These are phyloP conservation scores for Colletotrichum sp. DNA, from an alignment of 2,329 filamentous ascomycete species.

Conservation along the genomic window DNA sequence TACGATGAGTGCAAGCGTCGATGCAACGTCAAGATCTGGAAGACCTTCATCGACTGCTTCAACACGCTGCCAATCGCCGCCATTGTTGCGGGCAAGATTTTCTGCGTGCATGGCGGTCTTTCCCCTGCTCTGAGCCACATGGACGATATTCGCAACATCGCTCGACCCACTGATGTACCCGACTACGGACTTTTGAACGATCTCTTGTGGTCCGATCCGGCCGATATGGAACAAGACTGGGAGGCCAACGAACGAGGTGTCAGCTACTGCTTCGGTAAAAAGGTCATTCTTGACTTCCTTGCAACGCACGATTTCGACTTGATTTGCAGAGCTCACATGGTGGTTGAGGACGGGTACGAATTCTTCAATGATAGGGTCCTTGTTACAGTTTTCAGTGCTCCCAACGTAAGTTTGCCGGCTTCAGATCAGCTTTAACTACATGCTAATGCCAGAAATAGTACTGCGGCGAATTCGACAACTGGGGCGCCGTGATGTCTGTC, in stretches of 20 bases:
- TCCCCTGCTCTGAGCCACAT: constrained; percentile 93
- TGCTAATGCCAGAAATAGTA: constrained; percentile 65
- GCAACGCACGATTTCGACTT: constrained; percentile 95
- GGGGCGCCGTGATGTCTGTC: constrained; percentile 98
- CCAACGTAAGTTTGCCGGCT: constrained; percentile 76
- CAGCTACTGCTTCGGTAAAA: constrained; percentile 98
- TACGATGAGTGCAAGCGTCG: constrained; percentile 98
- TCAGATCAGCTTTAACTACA: not conserved
- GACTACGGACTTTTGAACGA: constrained; percentile 97
- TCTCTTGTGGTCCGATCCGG: constrained; percentile 94
- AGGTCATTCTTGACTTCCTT: constrained; percentile 96
- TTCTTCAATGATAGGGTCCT: constrained; percentile 96
- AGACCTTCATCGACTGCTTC: constrained; percentile 96
- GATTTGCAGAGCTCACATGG: constrained; percentile 98
- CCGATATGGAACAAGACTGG: constrained; percentile 98
- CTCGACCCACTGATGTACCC: constrained; percentile 93
- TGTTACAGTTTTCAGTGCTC: constrained; percentile 96
- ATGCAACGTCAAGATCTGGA: constrained; percentile 98
- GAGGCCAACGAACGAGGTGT: constrained; percentile 96
- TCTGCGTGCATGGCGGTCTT: constrained; percentile 94
- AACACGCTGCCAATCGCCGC: constrained; percentile 94
- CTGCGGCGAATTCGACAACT: constrained; percentile 98
- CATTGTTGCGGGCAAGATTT: constrained; percentile 98
- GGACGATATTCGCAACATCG: constrained; percentile 98
- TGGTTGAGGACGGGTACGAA: constrained; percentile 98